These are phyloP conservation scores for Scenedesmus sp. DNA, from an alignment of 163 green algal genomes.

Conservation along the genomic window DNA sequence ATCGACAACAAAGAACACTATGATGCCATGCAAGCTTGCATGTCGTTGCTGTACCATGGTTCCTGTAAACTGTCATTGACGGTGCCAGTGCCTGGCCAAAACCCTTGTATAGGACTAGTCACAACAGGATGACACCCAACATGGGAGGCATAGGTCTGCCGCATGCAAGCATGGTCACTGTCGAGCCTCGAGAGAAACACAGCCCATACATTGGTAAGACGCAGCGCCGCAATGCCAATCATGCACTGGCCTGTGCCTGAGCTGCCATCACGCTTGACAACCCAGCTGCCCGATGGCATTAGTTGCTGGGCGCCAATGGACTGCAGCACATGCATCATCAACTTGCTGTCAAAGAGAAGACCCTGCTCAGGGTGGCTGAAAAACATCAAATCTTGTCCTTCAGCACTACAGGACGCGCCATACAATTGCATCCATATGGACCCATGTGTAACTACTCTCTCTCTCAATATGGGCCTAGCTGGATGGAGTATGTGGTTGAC, in stretches of 20 bases:
- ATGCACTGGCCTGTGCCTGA: not conserved
- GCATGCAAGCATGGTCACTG: not conserved
- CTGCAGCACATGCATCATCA: not conserved
- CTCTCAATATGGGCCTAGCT: no score
- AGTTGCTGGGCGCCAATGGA: not conserved
- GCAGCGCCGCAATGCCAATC: no score
- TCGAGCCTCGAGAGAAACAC: not conserved
- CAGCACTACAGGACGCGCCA: no score
- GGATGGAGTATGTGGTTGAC: no score
- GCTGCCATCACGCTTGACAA: no score
- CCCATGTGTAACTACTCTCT: no score
- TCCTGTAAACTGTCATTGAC: no score
- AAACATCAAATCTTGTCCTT: no score
- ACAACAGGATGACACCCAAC: not conserved
- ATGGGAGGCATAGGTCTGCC: not conserved
- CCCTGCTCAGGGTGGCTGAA: no score
- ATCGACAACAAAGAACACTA: not conserved
- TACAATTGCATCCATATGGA: no score
- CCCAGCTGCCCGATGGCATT: not conserved
- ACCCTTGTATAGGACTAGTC: not conserved
- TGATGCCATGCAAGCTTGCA: not conserved
- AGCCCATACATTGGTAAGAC: no score
- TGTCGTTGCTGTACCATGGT: not conserved
- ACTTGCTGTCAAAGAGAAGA: no score
- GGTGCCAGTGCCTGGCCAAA: not conserved